Percentiles rank a stretch among this genome's conserved stretches.
These are phyloP conservation scores for Beauveria pseudobassiana DNA, from an alignment of 2,329 filamentous ascomycete genomes.

Conservation along the genomic window DNA sequence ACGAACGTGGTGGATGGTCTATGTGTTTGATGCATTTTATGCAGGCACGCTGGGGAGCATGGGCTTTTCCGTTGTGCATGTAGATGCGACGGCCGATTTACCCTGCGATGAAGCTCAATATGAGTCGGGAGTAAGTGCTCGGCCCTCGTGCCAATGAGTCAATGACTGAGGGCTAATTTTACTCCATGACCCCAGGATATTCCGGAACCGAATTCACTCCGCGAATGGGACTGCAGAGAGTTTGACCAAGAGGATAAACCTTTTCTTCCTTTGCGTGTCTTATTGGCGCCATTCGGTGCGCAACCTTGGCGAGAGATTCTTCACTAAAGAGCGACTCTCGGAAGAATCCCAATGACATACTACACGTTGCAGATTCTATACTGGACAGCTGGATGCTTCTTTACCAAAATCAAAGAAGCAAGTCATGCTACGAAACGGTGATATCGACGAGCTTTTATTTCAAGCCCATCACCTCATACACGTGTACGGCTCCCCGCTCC, in stretches of 20 bases:
- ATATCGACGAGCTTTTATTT: slow-evolving; percentile 24
- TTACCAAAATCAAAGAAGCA: slow-evolving; percentile 25
- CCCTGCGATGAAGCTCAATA: slow-evolving; percentile 59
- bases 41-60: slow-evolving; percentile 22
- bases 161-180: neutral
- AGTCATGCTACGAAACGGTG: slow-evolving; percentile 23
- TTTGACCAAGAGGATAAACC: slow-evolving; percentile 44
- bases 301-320: slow-evolving; percentile 20
- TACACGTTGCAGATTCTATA: slow-evolving; percentile 28
- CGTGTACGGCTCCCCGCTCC: slow-evolving; percentile 16
- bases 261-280: slow-evolving; percentile 63
- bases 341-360: slow-evolving; percentile 21
- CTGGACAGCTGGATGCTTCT: slow-evolving; percentile 32
- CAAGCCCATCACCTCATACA: slow-evolving; percentile 21
- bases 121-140: slow-evolving; percentile 28
- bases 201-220: slow-evolving; percentile 37
- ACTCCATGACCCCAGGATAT: neutral
- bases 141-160: too few species aligned
- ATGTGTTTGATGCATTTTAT: slow-evolving; percentile 47
- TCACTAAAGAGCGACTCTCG: slow-evolving; percentile 15
- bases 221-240: slow-evolving; percentile 53
- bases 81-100: slow-evolving; percentile 48
- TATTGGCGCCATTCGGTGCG: slow-evolving; percentile 50
- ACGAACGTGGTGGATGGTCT: slow-evolving; percentile 64
- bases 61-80: slow-evolving; percentile 23